These are phyloP conservation scores for Globisporangium lucens DNA, from an alignment of 352 stramenopile genomes.

Conservation along the genomic window DNA sequence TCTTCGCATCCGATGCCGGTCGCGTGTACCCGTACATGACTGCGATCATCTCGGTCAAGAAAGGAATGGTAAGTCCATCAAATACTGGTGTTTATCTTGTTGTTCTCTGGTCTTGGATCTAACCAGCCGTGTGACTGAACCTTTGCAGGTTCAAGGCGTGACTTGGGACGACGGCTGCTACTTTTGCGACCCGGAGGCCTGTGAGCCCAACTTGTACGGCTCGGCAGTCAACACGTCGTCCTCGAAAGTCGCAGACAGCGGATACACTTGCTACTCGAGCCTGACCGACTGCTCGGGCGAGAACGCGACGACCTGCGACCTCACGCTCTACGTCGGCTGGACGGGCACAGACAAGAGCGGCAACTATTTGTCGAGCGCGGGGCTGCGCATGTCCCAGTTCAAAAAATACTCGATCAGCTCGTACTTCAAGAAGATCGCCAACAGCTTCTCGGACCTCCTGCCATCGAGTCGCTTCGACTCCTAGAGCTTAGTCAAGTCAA, in stretches of 20 bases:
- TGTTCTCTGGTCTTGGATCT: background rate
- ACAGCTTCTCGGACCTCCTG: conserved; percentile 45
- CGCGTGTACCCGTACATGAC: conserved; percentile 73
- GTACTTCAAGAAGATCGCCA: conserved; percentile 65
- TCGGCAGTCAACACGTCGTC: conserved; percentile 43
- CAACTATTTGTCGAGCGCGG: conserved; percentile 74
- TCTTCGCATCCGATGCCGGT: conserved; percentile 46
- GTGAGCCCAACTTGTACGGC: conserved; percentile 66
- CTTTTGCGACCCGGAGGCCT: conserved; percentile 57
- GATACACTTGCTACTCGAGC: conserved; percentile 64
- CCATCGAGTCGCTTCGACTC: conserved; percentile 46
- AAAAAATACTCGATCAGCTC: conserved; percentile 80
- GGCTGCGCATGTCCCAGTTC: conserved; percentile 81
- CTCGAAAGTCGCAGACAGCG: conserved; percentile 41
- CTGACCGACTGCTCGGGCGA: conserved; percentile 31
- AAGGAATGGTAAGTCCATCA: conserved; percentile 34
- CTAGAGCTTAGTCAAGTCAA: conserved; percentile 1
- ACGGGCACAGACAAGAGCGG: conserved; percentile 76
- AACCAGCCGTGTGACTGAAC: background rate
- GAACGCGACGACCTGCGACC: conserved; percentile 52
- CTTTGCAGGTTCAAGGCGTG: conserved; percentile 58
- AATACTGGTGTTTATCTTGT: background rate
- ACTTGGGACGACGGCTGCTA: conserved; percentile 83
- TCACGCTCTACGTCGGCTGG: conserved; percentile 80
- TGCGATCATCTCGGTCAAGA: conserved; percentile 78